Conservation (phyloP, 441 rosid species). For the Biscutella laevigata region DNA sequence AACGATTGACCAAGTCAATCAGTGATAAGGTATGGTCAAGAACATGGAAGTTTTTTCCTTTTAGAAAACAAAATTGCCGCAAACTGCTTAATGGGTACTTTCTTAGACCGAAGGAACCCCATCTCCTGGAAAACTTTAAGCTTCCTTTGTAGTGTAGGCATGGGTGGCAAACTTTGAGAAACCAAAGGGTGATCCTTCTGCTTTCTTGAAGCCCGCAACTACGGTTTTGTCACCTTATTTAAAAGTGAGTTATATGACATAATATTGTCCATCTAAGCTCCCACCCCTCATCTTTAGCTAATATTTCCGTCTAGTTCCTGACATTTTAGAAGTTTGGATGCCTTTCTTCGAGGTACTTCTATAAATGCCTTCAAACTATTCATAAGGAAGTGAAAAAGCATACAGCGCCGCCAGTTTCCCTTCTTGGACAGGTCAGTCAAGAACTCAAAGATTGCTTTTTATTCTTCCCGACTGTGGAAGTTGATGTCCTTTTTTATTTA, state of each 20-base stretch:
- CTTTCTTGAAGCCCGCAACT: conserved; percentile 73
- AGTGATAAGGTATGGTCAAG: conserved; percentile 43
- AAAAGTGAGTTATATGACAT: conserved; percentile 50
- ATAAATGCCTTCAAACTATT: conserved; percentile 63
- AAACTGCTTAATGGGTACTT: neutral
- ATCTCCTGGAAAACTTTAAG: neutral
- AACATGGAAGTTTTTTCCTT: neutral
- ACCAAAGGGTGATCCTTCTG: conserved; percentile 94
- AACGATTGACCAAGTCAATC: conserved; percentile 51
- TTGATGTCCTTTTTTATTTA: conserved; percentile 15
- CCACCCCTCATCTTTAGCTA: neutral
- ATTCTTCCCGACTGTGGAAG: neutral
- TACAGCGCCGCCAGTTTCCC: conserved; percentile 89
- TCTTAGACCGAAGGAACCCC: neutral
- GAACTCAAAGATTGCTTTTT: neutral
- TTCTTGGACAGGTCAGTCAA: conserved; percentile 70
- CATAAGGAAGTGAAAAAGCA: conserved; percentile 55
- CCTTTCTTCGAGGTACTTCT: conserved; percentile 91
- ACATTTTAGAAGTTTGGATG: conserved; percentile 79
- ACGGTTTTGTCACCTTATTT: conserved; percentile 89
- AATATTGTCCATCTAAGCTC: neutral
- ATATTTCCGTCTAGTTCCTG: conserved; percentile 9
- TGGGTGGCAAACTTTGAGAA: conserved; percentile 97
- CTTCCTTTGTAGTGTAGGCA: conserved; percentile 36
- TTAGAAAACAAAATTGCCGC: neutral